Conservation (phyloP, 1,284 basidiomycete species). For the Apiotrichum mycotoxinovorans region DNA sequence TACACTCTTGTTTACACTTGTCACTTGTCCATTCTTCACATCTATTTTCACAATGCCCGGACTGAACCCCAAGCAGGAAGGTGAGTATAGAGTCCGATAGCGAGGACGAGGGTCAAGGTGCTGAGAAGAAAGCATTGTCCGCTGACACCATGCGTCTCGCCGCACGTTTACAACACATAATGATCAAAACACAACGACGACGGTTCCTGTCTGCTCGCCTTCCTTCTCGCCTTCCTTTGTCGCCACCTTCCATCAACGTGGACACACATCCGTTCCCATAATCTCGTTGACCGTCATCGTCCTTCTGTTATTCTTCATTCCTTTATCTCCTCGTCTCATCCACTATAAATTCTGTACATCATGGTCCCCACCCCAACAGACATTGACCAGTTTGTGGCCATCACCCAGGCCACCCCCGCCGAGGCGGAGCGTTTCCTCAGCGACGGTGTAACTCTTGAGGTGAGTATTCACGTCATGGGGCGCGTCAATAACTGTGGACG, state of each 20-base stretch:
- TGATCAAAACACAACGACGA: too few species aligned
- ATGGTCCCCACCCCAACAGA: conserved; percentile 22
- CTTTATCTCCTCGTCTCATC: neutral
- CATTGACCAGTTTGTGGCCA: conserved; percentile 45
- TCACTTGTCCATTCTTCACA: neutral
- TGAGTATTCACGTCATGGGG: conserved; percentile 14
- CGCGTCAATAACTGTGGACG: neutral
- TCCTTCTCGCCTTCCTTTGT: too few species aligned
- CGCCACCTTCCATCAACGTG: too few species aligned
- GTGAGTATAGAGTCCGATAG: conserved; percentile 15
- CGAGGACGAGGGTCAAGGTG: neutral
- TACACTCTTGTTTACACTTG: neutral
- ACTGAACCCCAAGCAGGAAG: conserved; percentile 34
- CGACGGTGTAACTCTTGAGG: conserved; percentile 43
- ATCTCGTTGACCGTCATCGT: too few species aligned
- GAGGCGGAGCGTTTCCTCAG: conserved; percentile 43
- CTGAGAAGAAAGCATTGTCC: too few species aligned
- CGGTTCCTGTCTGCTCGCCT: too few species aligned
- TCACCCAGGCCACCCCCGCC: conserved; percentile 42
- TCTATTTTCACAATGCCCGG: conserved; percentile 35
- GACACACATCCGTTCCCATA: too few species aligned
- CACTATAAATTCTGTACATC: neutral
- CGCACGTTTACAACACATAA: neutral
- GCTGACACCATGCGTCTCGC: too few species aligned
- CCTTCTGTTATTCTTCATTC: neutral